Base-by-base conservation (phyloP, 306 rosid species). In the Chamaecrista fasciculata region DNA sequence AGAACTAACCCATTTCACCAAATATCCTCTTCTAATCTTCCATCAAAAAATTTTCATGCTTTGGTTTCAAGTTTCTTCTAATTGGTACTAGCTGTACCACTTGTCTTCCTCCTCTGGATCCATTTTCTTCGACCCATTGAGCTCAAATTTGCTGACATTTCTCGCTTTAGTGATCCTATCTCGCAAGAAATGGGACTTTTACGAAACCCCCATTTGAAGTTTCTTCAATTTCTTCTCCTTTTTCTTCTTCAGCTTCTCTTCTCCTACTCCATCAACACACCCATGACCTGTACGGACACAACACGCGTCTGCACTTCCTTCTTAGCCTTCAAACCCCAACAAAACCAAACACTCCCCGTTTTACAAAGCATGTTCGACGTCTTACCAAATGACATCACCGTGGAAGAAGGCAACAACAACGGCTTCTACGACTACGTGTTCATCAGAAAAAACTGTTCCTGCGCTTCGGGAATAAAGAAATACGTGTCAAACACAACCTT, bases 341-440 rank as follows among this genome's bases (percentile, higher is more conserved):
- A 69, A 14, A 85, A 85, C 69, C 91, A 91, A 73, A 79, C 92
- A 4, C 78, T 89, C 2, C 65, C 85, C 3, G 74, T 85, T 78
- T 66, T 94, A 58, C 83, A 84, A 55, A 88, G 96, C 79, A 91
- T 94, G 97, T 94, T 94, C 78, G 99, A 94, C 78, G 95, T 89
- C 10, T 65, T 94, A 33, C 91, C 88, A 0, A 57, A 64, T 42
- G 99, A 95, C 72, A 80, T 95, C 40, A 89, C 96, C 6, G 88
- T 85, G 24, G 99, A 94, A 74, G 99, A 94, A 74, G 88, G 90
- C 40, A 81, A 73, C 73, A 89, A 83, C 11, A 76, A 82, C 79
- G 87, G 83, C 26, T 85, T 87, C 11, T 78, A 82, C 79, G 87
- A 84, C 26, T 85, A 89, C 53, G 59, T 87, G 33, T 89, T 95